Base-by-base conservation (phyloP, 495 filamentous ascomycete species). In the Podospora tetraspora region DNA sequence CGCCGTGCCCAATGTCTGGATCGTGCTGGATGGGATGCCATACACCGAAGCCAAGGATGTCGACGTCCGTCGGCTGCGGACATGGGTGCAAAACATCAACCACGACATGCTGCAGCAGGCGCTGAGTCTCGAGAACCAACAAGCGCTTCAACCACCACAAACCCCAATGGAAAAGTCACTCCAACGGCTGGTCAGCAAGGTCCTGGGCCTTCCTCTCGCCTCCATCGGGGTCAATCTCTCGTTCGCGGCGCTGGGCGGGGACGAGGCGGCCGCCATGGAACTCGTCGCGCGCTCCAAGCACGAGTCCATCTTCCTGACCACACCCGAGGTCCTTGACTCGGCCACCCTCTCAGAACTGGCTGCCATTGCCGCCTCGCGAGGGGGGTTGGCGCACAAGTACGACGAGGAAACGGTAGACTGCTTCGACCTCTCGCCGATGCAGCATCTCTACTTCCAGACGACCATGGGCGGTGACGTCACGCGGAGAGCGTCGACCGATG, bases 371-470 rank as follows among this genome's bases (percentile, higher is more conserved):
- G 76, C 73, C 27, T 68, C 73, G n/a, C 72, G 76, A 9, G 73
- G 76, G 3, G 72, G 72, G 3, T 59, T 77, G 61, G 74, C 72
- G 1, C 76, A 75, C 66, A 74, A 75, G 32, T 76, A 74, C 73
- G 75, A 74, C 64, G 76, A 78, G 30, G 76, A 78, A 62, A 75
- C 73, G 3, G 77, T 82, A 25, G 81, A 85, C 61, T 76, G 77
- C 32, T 92, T 92, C 69, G 83, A 84, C 6, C 81, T 93, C 8
- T 88, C 89, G 0, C 91, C 91, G 0, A 91, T 92, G 75, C 90
- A 93, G 72, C 80, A 84, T 24, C 76, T 92, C 19, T 91, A 90
- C 74, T 92, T 91, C 67, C 81, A 88, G 67, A 81, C 82, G 0
- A 66, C 69, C 9, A 81, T 82, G 77, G 79, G 82, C 3, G 74